A percentile compares a stretch with the other conserved stretches of the same genome.
These are phyloP conservation scores for Dryas integrifolia DNA, from an alignment of 331 rosid species.

Conservation along the genomic window DNA sequence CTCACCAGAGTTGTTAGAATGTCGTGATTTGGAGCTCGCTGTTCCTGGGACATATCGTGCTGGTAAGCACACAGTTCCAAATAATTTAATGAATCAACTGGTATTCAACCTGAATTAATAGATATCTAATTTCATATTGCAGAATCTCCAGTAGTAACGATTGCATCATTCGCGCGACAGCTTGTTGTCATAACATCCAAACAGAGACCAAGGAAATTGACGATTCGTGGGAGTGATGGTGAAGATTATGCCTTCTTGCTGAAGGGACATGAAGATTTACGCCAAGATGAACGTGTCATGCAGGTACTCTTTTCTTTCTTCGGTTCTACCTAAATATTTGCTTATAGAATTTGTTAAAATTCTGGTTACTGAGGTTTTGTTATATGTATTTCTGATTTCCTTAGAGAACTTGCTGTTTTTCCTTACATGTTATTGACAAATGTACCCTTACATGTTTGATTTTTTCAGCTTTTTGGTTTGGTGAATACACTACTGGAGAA, in stretches of 20 bases:
- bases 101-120: slow-evolving; percentile 1
- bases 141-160: slow-evolving; percentile 85
- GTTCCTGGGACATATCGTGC: slow-evolving; percentile 95
- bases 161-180: slow-evolving; percentile 85
- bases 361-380: neutral
- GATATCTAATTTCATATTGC: slow-evolving; percentile 25
- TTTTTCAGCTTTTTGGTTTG: slow-evolving; percentile 82
- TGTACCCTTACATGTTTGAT: slow-evolving; percentile 15
- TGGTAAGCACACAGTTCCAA: slow-evolving; percentile 44
- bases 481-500: slow-evolving; percentile 89
- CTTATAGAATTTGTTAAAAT: neutral
- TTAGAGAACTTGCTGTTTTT: slow-evolving; percentile 7
- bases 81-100: neutral
- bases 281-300: slow-evolving; percentile 99
- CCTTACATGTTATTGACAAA: slow-evolving; percentile 8
- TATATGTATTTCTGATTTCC: neutral
- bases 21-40: slow-evolving; percentile 86
- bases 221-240: slow-evolving; percentile 94
- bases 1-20: slow-evolving; percentile 88
- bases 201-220: slow-evolving; percentile 93
- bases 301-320: slow-evolving; percentile 51
- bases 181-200: slow-evolving; percentile 94
- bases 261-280: slow-evolving; percentile 97
- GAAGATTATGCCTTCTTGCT: slow-evolving; percentile 91
- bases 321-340: neutral